Evolutionary conservation across 805 yeast species (phyloP).

Genomic region (Lipomyces orientalis): DNA sequence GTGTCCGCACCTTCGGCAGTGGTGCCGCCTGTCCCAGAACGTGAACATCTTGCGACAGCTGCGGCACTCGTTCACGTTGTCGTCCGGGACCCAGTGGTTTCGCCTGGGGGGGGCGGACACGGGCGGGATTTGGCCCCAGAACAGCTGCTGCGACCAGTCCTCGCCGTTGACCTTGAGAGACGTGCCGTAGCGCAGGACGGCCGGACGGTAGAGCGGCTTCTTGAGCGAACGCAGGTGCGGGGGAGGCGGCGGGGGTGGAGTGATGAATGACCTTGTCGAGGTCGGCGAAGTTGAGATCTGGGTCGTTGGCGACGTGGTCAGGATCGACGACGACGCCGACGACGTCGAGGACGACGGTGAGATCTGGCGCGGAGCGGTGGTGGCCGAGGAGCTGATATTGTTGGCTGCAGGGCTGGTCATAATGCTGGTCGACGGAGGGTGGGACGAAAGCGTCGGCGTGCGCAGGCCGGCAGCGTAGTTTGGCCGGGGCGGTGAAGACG

Average conservation of each 20-base stretch:
- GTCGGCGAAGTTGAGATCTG: conserved; percentile 30
- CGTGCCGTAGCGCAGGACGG: conserved; percentile 66
- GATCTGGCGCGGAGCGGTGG: conserved; percentile 11
- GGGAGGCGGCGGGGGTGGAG: conserved; percentile 44
- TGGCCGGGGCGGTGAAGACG: neutral
- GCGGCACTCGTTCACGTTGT: conserved; percentile 64
- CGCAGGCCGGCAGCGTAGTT: neutral
- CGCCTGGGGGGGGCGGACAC: conserved; percentile 44
- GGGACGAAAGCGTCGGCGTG: neutral
- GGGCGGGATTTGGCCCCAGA: conserved; percentile 36
- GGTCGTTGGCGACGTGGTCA: conserved; percentile 20
- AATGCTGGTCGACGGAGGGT: neutral
- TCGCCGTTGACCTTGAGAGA: conserved; percentile 41
- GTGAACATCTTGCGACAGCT: conserved; percentile 73
- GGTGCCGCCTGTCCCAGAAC: conserved; percentile 79
- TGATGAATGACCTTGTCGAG: conserved; percentile 28
- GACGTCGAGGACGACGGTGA: conserved; percentile 31
- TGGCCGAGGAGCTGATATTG: neutral
- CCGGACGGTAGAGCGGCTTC: conserved; percentile 88
- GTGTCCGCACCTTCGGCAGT: conserved; percentile 85
- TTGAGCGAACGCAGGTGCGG: conserved; percentile 81
- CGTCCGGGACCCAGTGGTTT: conserved; percentile 64
- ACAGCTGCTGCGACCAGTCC: conserved; percentile 33
- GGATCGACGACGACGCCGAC: conserved; percentile 28
- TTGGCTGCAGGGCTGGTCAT: neutral